Evolutionary conservation across 1,284 basidiomycete species (phyloP), one percentile per base, ranked within the genome.

Genomic region (Apiotrichum sp.): DNA sequence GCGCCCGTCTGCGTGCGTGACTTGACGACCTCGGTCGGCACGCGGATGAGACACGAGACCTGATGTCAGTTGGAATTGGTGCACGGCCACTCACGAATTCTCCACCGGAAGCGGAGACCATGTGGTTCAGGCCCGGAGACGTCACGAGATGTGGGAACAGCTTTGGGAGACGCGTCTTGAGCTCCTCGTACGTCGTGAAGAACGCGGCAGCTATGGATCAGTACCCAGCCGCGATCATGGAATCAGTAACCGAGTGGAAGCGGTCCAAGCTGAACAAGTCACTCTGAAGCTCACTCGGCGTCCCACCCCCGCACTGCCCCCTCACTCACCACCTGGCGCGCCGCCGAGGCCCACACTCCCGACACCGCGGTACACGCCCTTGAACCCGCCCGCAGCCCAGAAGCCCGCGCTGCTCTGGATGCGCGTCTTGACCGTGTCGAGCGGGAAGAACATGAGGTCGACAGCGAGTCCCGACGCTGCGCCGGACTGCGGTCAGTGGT

Each of bases 341-440:
- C 92, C 93, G 16, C 95, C 96, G 8, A 97, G 86, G 0, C 93
- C 86, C 1, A 98, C 93, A 72, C 92, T 96, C 16, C 93, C 93
- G 5, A 99, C 80, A 11, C 96, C 95, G 64, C 88, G 87, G 77
- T 99, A 99, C 11, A 98, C 84, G 6, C 93, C 93, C 47, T 78
- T 83, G 75, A 99, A 91, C 0, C 93, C 95, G 7, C 96, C 95
- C 1, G 91, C 86, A 31, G 80, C 79, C 55, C 84, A 75, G 74
- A 98, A 98, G 2, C 95, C 95, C 69, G 89, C 85, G 1, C 85
- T 76, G 3, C 92, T 87, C 71, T 98, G 95, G 52, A 97, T 78
- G 38, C 95, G 85, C 13, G 95, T 98, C 78, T 98, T 98, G 71
- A 98, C 78, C 1, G 95, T 97, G 78, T 98, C 95, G 59, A 98